A percentile compares a stretch with the other conserved stretches of the same genome.
Evolutionary conservation across 2,329 filamentous ascomycete species (phyloP).

Genomic region (Pestalotiopsis sp.): DNA sequence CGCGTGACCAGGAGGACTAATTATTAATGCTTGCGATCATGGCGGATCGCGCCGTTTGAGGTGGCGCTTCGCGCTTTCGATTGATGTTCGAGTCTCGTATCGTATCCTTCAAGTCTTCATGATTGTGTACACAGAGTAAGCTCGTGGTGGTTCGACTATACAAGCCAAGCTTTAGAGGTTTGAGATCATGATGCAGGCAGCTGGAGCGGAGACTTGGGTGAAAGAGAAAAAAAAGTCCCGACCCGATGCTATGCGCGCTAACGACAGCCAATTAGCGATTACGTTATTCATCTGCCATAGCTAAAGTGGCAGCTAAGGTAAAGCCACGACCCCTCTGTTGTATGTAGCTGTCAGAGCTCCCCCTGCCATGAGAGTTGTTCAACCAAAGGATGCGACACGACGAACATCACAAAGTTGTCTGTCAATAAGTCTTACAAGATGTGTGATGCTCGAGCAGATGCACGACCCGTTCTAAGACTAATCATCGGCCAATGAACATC

Average conservation of each 20-base stretch:
- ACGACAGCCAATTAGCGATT: neutral
- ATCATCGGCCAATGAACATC: neutral
- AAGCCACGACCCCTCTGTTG: neutral
- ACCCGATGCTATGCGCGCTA: neutral
- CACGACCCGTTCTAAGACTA: neutral
- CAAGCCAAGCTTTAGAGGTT: neutral
- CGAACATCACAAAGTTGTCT: neutral
- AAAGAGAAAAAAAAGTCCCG: slow-evolving; percentile 5
- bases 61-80: neutral
- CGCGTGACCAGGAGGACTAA: neutral
- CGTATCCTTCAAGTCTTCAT: neutral
- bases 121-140: neutral
- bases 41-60: neutral
- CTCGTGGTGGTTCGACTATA: neutral
- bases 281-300: neutral
- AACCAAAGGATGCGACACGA: neutral
- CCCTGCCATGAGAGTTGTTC: neutral
- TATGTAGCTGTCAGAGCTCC: neutral
- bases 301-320: neutral
- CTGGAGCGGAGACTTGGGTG: neutral
- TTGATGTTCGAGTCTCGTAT: neutral
- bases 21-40: neutral
- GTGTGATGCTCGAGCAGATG: neutral
- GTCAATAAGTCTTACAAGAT: neutral
- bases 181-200: slow-evolving; percentile 5